These are phyloP conservation scores for Ormosia emarginata DNA, from an alignment of 306 rosid species.

Conservation along the genomic window DNA sequence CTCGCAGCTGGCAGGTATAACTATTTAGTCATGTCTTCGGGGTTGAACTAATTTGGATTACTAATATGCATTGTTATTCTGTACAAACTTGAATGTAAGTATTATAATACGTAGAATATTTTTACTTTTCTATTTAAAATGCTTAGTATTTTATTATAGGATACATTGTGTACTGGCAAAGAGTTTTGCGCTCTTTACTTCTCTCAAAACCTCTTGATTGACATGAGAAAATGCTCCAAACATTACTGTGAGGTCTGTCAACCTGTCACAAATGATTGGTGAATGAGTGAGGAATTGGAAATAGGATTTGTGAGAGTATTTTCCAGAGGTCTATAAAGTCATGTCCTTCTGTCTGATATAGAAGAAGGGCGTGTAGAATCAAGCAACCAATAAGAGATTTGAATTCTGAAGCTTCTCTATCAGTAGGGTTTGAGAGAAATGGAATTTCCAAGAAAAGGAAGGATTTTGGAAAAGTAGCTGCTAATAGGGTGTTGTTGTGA, in stretches of 20 bases:
- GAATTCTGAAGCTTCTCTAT: background rate
- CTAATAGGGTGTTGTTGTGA: background rate
- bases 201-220: background rate
- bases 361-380: background rate
- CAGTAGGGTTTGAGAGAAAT: background rate
- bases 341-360: background rate
- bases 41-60: background rate
- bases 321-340: background rate
- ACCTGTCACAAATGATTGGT: background rate
- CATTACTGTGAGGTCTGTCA: background rate
- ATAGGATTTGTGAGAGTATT: background rate
- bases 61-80: background rate
- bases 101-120: background rate
- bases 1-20: conserved; percentile 75
- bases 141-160: background rate
- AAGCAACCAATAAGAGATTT: background rate
- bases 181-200: background rate
- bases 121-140: background rate
- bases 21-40: background rate
- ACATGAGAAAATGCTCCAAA: background rate
- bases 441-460: background rate
- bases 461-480: background rate
- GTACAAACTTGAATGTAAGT: background rate
- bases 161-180: background rate
- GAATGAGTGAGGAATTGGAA: background rate